Evolutionary conservation across 129 eudicot species (phyloP), one percentile per base, ranked within the genome.

Genomic region (Scalesia atractyloides): DNA sequence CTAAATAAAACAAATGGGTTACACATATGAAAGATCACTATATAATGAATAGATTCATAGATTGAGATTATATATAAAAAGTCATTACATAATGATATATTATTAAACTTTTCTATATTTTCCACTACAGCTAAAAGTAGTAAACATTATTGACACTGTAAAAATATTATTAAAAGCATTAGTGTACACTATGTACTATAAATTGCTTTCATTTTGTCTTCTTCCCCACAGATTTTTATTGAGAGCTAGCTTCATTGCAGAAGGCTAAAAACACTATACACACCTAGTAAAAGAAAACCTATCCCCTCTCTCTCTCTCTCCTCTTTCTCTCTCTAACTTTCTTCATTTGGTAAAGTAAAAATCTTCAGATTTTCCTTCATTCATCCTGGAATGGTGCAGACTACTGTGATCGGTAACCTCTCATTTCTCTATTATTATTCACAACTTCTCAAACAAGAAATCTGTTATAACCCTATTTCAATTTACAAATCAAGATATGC

Each of bases 371-470:
- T 58, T 76, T 48, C 39, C 69, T 65, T 53, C 76, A 71, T 39
- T 47, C 48, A 22, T 11, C 51, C 80, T 54, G 70, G 63, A 59
- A 62, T 77, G 81, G 56, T 77, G 76, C 81, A 77, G 66, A 48
- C 81, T 77, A 61, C 81, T 77, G 53, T 69, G 65, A 77, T 77
- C 76, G 81, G 81, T 77, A 77, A 77, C 6, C 37, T 50, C 63
- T 61, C 77, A 62, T 73, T 73, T 36, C 70, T 47, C 69, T 47
- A 24, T 58, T 11, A 72, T 72, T 11, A 72, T 72, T 5, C 19
- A 68, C 73, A 60, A 16, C 70, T 61, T 47, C 34, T 60, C 12
- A 7, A 47, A 2, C 77, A 73, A 62, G 11, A 61, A 61, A 61
- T 62, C 77, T 62, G 20, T 17, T 12, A 1, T 47, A 6, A 5